Evolutionary conservation across 257 asterid genomes (phyloP), one percentile per base, ranked within the genome.

Genomic region (Oldenlandia corymbosa): DNA sequence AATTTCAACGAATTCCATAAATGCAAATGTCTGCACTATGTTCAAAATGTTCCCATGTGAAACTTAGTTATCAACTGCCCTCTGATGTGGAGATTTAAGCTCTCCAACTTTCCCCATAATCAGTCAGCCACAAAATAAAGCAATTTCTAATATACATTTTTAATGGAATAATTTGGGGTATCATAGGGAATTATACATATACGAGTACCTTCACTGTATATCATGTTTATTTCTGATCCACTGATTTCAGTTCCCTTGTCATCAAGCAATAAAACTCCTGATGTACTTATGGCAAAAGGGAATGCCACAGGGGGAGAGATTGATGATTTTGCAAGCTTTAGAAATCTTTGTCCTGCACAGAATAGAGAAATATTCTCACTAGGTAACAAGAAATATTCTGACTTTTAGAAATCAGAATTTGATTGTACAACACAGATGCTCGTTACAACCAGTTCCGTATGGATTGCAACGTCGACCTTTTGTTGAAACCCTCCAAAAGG

Each of bases 241-340:
- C 52, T 69, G 65, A 89, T 84, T 79, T 79, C 88, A 68, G 73
- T 71, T 64, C 91, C 96, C 43, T 79, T 84, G 58, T 89, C 84
- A 51, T 82, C 72, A 48, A 84, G 83, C 75, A 86, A 76, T 11
- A 78, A 81, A 72, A 89, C 81, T 59, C 95, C 96, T 48, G 86
- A 83, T 36, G 88, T 69, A 48, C 75, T 78, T 69, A 89, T 83
- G 73, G 54, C 64, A 80, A 81, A 89, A 53, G 69, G 69, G 49
- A 89, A 89, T 24, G 88, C 93, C 56, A 79, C 43, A 57, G 91
- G 79, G 46, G 95, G 93, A 62, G 95, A 84, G 65, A 80, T 76
- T 52, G 95, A 77, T 42, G 96, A 88, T 83, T 88, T 88, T 68
- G 96, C 93, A 64, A 89, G 58, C 86, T 86, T 89, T 70, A 89